These are phyloP conservation scores for Irpex lacteus DNA, from an alignment of 1,284 basidiomycete genomes.

Conservation along the genomic window DNA sequence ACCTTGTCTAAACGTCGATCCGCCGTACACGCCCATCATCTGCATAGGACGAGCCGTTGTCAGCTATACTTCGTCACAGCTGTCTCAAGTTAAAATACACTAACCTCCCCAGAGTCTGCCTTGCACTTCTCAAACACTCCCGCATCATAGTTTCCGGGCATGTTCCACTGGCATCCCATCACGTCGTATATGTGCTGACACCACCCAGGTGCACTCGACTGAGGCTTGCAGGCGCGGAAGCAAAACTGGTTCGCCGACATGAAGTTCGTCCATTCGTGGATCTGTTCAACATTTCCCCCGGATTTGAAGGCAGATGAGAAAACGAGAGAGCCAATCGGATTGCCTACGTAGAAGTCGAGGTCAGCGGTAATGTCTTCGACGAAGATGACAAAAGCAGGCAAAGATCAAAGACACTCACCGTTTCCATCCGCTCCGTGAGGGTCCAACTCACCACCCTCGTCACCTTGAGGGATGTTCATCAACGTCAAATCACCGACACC, in stretches of 20 bases:
- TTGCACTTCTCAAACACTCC: constrained; percentile 60
- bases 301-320: constrained; percentile 62
- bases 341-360: constrained; percentile 34
- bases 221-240: constrained; percentile 70
- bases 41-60: constrained; percentile 18
- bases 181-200: constrained; percentile 71
- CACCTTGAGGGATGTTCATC: constrained; percentile 60
- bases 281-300: constrained; percentile 46
- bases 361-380: too few species aligned
- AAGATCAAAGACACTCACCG: constrained; percentile 29
- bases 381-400: too few species aligned
- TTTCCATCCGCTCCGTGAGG: constrained; percentile 60
- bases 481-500: constrained; percentile 66
- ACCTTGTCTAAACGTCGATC: constrained; percentile 66
- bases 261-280: constrained; percentile 72
- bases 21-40: constrained; percentile 72
- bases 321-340: constrained; percentile 69
- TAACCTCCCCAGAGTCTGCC: constrained; percentile 48
- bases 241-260: constrained; percentile 63
- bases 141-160: constrained; percentile 61
- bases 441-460: constrained; percentile 62
- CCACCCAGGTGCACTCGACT: constrained; percentile 50
- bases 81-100: constrained; percentile 13
- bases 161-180: constrained; percentile 70
- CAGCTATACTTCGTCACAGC: constrained; percentile 1